Conservation (phyloP, 129 eudicot species). For the Erigeron canadensis region DNA sequence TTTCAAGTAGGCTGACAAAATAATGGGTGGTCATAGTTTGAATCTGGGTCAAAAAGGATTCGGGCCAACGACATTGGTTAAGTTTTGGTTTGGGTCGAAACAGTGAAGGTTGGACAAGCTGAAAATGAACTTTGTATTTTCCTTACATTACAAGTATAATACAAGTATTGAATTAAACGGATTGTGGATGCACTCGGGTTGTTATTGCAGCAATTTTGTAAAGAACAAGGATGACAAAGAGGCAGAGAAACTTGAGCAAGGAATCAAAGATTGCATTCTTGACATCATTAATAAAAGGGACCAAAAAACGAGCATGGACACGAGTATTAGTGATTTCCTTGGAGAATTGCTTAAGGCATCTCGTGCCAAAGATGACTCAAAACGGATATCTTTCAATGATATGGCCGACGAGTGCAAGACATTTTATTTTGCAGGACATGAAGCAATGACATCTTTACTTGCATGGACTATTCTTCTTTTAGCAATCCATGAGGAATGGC, state of each 20-base stretch:
- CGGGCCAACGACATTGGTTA: not conserved
- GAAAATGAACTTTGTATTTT: not conserved
- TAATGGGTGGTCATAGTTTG: not conserved
- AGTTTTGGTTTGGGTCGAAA: not conserved
- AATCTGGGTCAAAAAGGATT: not conserved
- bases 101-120: not conserved
- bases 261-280: slow-evolving; percentile 49
- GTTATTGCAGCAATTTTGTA: not conserved
- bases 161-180: not conserved
- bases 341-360: slow-evolving; percentile 49
- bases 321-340: slow-evolving; percentile 40
- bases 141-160: not conserved
- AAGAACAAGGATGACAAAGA: slow-evolving; percentile 45
- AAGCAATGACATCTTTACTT: slow-evolving; percentile 62
- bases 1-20: not conserved
- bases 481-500: slow-evolving; percentile 59
- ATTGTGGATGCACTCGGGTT: not conserved
- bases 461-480: slow-evolving; percentile 69
- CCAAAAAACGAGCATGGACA: slow-evolving; percentile 9
- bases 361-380: slow-evolving; percentile 25
- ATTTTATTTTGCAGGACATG: slow-evolving; percentile 79
- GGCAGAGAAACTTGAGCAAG: slow-evolving; percentile 63
- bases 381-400: slow-evolving; percentile 47
- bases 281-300: slow-evolving; percentile 49
- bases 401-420: slow-evolving; percentile 77